Evolutionary conservation across 257 asterid species (phyloP).

Genomic region (Mitragyna speciosa): DNA sequence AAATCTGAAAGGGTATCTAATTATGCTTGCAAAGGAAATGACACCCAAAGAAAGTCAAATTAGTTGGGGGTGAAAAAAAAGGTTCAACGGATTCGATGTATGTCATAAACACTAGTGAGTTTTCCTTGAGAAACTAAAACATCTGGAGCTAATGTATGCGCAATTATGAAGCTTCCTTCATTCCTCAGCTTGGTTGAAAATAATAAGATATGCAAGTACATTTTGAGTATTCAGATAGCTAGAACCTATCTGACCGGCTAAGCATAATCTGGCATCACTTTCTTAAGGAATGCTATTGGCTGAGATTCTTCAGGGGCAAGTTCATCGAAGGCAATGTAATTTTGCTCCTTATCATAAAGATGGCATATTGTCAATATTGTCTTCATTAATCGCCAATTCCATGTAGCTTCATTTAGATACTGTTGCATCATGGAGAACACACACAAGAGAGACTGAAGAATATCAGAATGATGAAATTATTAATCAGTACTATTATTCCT

Average conservation of each 20-base stretch:
- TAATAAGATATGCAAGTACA: background rate
- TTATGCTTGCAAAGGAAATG: background rate
- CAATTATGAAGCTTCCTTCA: slow-evolving; percentile 9
- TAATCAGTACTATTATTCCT: background rate
- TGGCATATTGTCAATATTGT: slow-evolving; percentile 85
- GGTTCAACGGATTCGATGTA: background rate
- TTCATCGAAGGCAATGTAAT: slow-evolving; percentile 72
- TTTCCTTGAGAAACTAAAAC: slow-evolving; percentile 7
- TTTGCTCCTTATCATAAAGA: slow-evolving; percentile 62
- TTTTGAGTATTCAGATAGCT: background rate
- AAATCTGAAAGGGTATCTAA: background rate
- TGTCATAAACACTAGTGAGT: background rate
- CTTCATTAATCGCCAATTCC: slow-evolving; percentile 99
- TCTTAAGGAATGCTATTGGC: slow-evolving; percentile 79
- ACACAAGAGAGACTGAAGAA: background rate
- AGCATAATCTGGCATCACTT: slow-evolving; percentile 84
- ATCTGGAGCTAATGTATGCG: background rate
- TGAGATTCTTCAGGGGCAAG: slow-evolving; percentile 72
- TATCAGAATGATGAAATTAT: background rate
- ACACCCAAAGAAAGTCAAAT: background rate
- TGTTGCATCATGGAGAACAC: slow-evolving; percentile 26
- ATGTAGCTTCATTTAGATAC: slow-evolving; percentile 91
- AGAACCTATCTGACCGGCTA: slow-evolving; percentile 29
- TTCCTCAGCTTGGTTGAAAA: background rate
- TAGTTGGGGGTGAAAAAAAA: background rate